Percentiles rank a stretch among this genome's conserved stretches.
phyloP scores from a whole-genome alignment of 2,329 filamentous ascomycete genomes.

The Ceratocystis ficicola region DNA sequence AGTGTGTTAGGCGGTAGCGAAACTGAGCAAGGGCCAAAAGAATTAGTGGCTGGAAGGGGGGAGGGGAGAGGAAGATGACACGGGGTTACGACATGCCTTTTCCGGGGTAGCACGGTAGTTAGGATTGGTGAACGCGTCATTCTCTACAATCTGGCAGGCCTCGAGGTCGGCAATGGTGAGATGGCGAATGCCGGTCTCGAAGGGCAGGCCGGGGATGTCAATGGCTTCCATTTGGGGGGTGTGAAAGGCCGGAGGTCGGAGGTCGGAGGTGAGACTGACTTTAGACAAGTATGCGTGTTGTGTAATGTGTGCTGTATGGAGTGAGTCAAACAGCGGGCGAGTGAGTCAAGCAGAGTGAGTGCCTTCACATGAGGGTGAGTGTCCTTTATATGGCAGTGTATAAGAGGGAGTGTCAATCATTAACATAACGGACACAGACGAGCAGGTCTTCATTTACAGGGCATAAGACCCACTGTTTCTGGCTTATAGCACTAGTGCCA shows the following conservation, averaged over 20 bases:
- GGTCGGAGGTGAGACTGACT: background rate
- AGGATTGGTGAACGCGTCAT: constrained; percentile 40
- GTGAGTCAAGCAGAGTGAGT: too few relatives aligned
- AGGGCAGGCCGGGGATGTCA: constrained; percentile 6
- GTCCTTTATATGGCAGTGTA: too few relatives aligned
- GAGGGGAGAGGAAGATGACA: background rate
- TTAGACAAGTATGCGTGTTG: background rate
- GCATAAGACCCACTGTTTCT: too few relatives aligned
- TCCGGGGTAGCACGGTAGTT: constrained; percentile 40
- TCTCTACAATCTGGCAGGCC: constrained; percentile 44
- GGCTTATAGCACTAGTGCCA: too few relatives aligned
- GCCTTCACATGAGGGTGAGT: too few relatives aligned
- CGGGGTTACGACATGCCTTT: constrained; percentile 35
- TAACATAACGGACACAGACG: too few relatives aligned
- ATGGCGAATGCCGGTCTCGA: constrained; percentile 39
- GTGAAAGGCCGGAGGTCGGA: background rate
- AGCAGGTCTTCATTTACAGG: too few relatives aligned
- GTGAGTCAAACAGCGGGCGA: too few relatives aligned
- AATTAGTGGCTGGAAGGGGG: background rate
- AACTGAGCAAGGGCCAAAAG: constrained; percentile 39
- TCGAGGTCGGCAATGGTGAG: constrained; percentile 56
- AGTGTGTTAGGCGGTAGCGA: constrained; percentile 60
- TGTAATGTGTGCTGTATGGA: too few relatives aligned
- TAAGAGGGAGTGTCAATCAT: too few relatives aligned
- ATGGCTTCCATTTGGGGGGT: background rate